Conservation (phyloP, 257 asterid genomes). For the Jaltomata sinuosa region DNA sequence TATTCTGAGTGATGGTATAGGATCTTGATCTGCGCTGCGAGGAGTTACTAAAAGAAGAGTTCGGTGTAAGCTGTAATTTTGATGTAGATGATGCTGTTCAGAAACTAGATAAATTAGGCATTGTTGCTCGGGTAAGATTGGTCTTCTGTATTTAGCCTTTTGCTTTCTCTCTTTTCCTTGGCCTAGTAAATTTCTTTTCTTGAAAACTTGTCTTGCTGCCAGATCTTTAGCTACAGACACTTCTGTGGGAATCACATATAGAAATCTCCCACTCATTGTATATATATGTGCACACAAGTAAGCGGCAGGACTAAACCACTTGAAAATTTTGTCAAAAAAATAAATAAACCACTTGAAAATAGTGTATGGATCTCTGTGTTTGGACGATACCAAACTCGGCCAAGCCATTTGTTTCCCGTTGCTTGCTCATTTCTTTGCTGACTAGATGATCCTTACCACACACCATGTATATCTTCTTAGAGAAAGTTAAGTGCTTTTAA, state of each 20-base stretch:
- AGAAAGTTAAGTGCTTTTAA: not conserved
- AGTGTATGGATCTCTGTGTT: not conserved
- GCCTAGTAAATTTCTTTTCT: not conserved
- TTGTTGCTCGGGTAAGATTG: slow-evolving; percentile 72
- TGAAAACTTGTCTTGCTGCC: not conserved
- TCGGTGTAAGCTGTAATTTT: slow-evolving; percentile 74
- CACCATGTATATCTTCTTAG: not conserved
- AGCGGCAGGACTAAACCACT: not conserved
- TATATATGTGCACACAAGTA: not conserved
- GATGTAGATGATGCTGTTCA: slow-evolving; percentile 93
- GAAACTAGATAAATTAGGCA: slow-evolving; percentile 83
- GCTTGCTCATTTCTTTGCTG: not conserved
- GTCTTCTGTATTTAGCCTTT: not conserved
- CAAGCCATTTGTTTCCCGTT: not conserved
- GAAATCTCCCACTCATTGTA: not conserved
- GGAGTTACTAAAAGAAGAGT: slow-evolving; percentile 82
- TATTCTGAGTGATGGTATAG: slow-evolving; percentile 20
- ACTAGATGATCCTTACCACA: not conserved
- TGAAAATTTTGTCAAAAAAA: too few species aligned
- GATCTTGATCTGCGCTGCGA: slow-evolving; percentile 91
- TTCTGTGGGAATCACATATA: not conserved
- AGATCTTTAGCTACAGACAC: not conserved
- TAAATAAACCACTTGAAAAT: not conserved
- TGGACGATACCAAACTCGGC: not conserved
- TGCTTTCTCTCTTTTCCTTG: not conserved